Evolutionary conservation across 2,329 filamentous ascomycete species (phyloP).

Genomic region (Colletotrichum sp.): DNA sequence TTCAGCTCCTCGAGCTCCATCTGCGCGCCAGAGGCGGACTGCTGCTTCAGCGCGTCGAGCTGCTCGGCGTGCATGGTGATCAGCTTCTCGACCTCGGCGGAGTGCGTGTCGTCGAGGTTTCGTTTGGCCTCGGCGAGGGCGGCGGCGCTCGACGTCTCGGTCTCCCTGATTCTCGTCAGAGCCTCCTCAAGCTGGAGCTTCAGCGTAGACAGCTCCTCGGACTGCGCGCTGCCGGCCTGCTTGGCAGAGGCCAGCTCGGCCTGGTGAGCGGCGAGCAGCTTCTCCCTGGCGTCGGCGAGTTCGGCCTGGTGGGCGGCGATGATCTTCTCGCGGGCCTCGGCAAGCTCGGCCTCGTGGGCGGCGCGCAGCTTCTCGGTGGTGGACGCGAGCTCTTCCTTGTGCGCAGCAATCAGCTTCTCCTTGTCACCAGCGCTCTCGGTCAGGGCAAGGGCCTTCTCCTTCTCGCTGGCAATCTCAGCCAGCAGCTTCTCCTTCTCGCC

Average conservation of each 20-base stretch:
- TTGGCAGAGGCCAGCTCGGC: conserved; percentile 34
- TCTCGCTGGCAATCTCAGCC: conserved; percentile 40
- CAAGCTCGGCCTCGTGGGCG: conserved; percentile 34
- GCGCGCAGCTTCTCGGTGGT: conserved; percentile 34
- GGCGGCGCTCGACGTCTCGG: conserved; percentile 46
- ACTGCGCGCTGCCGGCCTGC: conserved; percentile 37
- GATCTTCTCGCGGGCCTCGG: conserved; percentile 35
- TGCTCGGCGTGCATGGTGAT: conserved; percentile 46
- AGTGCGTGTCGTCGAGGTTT: conserved; percentile 50
- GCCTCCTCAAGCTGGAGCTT: conserved; percentile 37
- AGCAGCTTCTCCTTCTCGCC: conserved; percentile 41
- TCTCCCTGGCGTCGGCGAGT: conserved; percentile 41
- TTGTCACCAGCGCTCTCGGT: conserved; percentile 44
- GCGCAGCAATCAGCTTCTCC: conserved; percentile 36
- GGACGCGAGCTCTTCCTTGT: conserved; percentile 34
- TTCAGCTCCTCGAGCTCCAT: conserved; percentile 50
- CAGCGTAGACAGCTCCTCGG: conserved; percentile 39
- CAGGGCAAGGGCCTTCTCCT: conserved; percentile 45
- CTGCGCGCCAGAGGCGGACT: conserved; percentile 38
- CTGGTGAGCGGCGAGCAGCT: conserved; percentile 35
- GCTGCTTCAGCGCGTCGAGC: conserved; percentile 44
- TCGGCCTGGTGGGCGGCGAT: conserved; percentile 51
- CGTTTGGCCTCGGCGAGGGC: conserved; percentile 50
- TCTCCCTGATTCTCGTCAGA: conserved; percentile 33
- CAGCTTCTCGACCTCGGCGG: conserved; percentile 53